These are phyloP conservation scores for Xerocomus spinulosus DNA, from an alignment of 768 basidiomycete species.

Conservation along the genomic window DNA sequence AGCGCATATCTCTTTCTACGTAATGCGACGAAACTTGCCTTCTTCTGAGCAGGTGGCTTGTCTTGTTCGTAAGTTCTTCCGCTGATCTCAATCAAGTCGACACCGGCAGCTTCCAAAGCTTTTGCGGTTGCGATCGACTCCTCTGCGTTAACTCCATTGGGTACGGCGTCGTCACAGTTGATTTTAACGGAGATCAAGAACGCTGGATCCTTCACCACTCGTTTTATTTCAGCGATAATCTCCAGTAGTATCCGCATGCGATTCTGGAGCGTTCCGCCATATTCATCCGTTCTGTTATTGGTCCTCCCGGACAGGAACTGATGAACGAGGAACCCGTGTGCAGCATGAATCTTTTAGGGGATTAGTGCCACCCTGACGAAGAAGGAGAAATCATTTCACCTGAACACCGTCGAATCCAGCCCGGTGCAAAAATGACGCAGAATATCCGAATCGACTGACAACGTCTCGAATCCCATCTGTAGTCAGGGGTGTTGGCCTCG, in stretches of 20 bases:
- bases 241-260: conserved; percentile 46
- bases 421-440: conserved; percentile 46
- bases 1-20: not conserved
- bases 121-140: conserved; percentile 30
- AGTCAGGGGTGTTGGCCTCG: conserved; percentile 37
- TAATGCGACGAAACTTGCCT: conserved; percentile 7
- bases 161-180: conserved; percentile 27
- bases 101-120: conserved; percentile 30
- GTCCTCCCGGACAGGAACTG: conserved; percentile 43
- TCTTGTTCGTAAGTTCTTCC: conserved; percentile 36
- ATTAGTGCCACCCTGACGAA: not conserved
- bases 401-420: conserved; percentile 72
- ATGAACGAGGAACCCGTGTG: conserved; percentile 43
- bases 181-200: conserved; percentile 34
- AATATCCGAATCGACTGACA: conserved; percentile 45
- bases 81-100: conserved; percentile 41
- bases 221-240: conserved; percentile 40
- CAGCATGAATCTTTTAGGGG: conserved; percentile 36
- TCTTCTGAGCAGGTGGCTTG: not conserved
- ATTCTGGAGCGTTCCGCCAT: conserved; percentile 52
- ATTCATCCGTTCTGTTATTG: conserved; percentile 51
- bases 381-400: conserved; percentile 16
- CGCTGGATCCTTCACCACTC: conserved; percentile 30
- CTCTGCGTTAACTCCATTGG: conserved; percentile 29
- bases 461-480: conserved; percentile 47